A percentile compares a stretch with the other conserved stretches of the same genome.
These are phyloP conservation scores for Thamnidium elegans DNA, from an alignment of 192 early-diverging fungal genomes.

Conservation along the genomic window DNA sequence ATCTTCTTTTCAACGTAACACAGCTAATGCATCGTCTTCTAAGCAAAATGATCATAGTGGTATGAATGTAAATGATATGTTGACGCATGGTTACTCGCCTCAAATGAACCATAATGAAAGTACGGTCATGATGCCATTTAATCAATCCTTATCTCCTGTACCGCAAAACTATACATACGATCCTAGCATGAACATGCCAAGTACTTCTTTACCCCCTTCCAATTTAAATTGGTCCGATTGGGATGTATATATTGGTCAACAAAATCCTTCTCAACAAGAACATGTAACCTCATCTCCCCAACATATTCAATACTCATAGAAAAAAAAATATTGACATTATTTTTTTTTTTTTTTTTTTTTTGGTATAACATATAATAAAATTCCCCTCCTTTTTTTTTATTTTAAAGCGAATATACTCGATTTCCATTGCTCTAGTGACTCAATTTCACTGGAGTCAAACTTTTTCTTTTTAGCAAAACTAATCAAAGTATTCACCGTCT, in stretches of 20 bases:
- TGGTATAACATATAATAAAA: not conserved
- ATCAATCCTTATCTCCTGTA: too few relatives aligned
- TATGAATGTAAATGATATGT: too few relatives aligned
- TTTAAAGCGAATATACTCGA: not conserved
- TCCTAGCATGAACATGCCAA: too few relatives aligned
- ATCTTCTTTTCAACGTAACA: too few relatives aligned
- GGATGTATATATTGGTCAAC: slow-evolving; percentile 27
- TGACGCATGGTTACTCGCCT: too few relatives aligned
- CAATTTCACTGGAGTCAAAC: slow-evolving; percentile 11
- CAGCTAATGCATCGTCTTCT: too few relatives aligned
- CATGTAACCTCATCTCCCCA: not conserved
- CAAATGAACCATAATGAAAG: too few relatives aligned
- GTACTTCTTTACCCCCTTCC: not conserved
- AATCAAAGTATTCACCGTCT: slow-evolving; percentile 35
- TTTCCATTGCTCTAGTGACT: slow-evolving; percentile 4
- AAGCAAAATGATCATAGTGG: too few relatives aligned
- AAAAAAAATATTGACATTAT: too few relatives aligned
- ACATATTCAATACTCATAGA: not conserved
- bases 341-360: not conserved
- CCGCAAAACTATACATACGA: too few relatives aligned
- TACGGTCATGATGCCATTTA: too few relatives aligned
- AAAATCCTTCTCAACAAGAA: not conserved
- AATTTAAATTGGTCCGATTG: slow-evolving; percentile 32
- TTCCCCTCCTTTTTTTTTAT: not conserved
- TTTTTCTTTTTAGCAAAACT: slow-evolving; percentile 31